Evolutionary conservation across 2,329 filamentous ascomycete species (phyloP).

Genomic region (Thelonectria olida): DNA sequence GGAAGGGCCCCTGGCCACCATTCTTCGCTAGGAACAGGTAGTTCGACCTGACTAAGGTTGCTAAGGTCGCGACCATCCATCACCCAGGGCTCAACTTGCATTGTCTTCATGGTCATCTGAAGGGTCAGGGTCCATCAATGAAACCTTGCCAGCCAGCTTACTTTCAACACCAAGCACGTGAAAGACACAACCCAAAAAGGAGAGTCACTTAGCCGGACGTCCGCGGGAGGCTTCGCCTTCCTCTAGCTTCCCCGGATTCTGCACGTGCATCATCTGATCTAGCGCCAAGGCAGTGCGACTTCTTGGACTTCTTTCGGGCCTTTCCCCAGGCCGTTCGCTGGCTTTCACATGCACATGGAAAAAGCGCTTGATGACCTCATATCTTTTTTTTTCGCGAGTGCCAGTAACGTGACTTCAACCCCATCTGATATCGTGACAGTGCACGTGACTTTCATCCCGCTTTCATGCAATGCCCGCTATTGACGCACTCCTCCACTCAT

Average conservation of each 20-base stretch:
- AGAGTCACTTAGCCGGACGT: conserved; percentile 13
- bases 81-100: background rate
- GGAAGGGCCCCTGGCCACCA: conserved; percentile 7
- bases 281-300: background rate
- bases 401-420: conserved; percentile 1
- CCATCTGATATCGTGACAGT: background rate
- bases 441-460: conserved; percentile 1
- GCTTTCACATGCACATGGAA: conserved; percentile 14
- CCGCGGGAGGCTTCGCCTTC: conserved; percentile 10
- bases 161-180: conserved; percentile 14
- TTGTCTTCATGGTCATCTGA: conserved; percentile 4
- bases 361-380: conserved; percentile 7
- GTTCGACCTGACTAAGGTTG: conserved; percentile 11
- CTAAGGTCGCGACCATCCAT: background rate
- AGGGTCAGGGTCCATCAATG: background rate
- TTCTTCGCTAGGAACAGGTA: background rate
- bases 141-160: no score
- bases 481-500: conserved; percentile 16
- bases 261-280: conserved; percentile 24
- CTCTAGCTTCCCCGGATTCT: conserved; percentile 19
- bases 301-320: conserved; percentile 1
- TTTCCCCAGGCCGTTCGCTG: conserved; percentile 7
- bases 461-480: background rate
- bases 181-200: conserved; percentile 2
- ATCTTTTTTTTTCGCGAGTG: no score